phyloP scores from a whole-genome alignment of 305 asterid genomes.

The Fraxinus paxiana region DNA sequence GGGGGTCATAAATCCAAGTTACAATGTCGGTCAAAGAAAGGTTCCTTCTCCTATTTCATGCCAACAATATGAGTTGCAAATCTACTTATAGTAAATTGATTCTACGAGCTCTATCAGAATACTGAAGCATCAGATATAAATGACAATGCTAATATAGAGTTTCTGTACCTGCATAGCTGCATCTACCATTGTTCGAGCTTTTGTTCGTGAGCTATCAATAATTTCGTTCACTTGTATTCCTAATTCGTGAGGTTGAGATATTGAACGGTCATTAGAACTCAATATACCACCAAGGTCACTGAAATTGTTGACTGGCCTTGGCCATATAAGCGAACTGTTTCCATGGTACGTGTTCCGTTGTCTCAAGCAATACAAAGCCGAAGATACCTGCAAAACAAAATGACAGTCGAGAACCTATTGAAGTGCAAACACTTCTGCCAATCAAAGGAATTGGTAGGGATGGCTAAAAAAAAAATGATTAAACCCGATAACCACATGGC shows the following conservation, averaged over 20 bases:
- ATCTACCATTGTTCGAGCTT: constrained; percentile 80
- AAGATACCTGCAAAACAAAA: constrained; percentile 55
- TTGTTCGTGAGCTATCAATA: constrained; percentile 68
- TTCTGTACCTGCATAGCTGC: constrained; percentile 74
- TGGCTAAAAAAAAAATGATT: background rate
- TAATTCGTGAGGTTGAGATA: constrained; percentile 48
- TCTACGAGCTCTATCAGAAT: background rate
- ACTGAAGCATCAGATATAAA: background rate
- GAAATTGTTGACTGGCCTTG: constrained; percentile 38
- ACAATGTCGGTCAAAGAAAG: background rate
- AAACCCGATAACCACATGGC: background rate
- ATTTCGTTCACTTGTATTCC: constrained; percentile 70
- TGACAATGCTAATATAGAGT: background rate
- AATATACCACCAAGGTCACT: constrained; percentile 25
- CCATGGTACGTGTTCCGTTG: constrained; percentile 77
- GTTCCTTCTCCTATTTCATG: background rate
- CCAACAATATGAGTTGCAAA: background rate
- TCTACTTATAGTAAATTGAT: background rate
- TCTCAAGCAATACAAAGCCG: constrained; percentile 66
- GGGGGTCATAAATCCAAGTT: background rate
- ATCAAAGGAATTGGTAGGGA: background rate
- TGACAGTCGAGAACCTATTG: background rate
- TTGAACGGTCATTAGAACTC: constrained; percentile 27
- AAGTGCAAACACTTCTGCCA: constrained; percentile 9
- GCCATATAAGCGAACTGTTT: constrained; percentile 38